Conservation (phyloP, 208 protist genomes). For the Crithidia brevicula region DNA sequence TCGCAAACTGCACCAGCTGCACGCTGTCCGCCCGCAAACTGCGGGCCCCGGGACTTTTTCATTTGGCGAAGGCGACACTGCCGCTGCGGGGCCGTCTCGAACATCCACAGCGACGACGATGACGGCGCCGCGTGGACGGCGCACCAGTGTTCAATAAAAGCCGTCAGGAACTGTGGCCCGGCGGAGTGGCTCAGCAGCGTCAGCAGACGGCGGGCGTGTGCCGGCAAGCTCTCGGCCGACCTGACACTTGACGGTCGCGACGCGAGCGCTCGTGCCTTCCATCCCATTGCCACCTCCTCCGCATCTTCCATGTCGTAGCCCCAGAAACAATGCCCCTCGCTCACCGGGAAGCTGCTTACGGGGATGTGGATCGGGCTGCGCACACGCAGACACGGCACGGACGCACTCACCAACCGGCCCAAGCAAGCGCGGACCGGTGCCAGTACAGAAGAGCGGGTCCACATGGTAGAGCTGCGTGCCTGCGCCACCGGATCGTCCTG, state of each 20-base stretch:
- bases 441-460: constrained; percentile 23
- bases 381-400: constrained; percentile 1
- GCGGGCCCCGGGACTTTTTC: not conserved
- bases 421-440: constrained; percentile 8
- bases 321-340: too few species aligned
- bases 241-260: not conserved
- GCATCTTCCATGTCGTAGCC: constrained; percentile 7
- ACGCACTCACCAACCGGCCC: constrained; percentile 7
- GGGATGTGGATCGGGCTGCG: too few species aligned
- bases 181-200: constrained; percentile 13
- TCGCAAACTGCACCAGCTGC: too few species aligned
- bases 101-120: constrained; percentile 16
- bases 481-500: constrained; percentile 25
- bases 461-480: constrained; percentile 21
- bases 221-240: not conserved
- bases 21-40: too few species aligned
- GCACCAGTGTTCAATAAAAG: constrained; percentile 21
- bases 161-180: constrained; percentile 9
- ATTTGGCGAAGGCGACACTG: constrained; percentile 3
- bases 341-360: too few species aligned
- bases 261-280: not conserved
- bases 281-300: constrained; percentile 11
- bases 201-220: constrained; percentile 6
- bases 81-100: constrained; percentile 23
- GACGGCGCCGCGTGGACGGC: constrained; percentile 2